Evolutionary conservation across 805 yeast species (phyloP), one percentile per base, ranked within the genome.

Genomic region (Kodamaea jinghongensis): DNA sequence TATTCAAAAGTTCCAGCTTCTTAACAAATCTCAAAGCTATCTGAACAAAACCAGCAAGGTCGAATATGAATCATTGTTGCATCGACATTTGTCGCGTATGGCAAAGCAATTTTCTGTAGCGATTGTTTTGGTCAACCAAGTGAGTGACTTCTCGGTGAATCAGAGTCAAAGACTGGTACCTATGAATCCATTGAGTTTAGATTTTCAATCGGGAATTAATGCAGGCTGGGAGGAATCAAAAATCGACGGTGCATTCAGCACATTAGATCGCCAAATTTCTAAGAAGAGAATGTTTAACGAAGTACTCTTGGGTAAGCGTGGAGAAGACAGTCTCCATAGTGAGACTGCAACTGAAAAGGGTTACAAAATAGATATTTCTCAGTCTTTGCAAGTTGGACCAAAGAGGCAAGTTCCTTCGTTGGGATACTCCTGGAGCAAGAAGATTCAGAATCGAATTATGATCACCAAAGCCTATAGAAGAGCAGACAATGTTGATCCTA

Each of bases 361-460:
- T n/a, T n/a, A n/a, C n/a, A n/a, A n/a, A n/a, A n/a, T n/a, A n/a
- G n/a, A n/a, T n/a, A n/a, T n/a, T 12, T 9, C 30, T 6, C 6
- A 27, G 15, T 14, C 30, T 9, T 27, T 27, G 6, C 15, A 27
- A 7, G n/a, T n/a, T 12, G 13, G 13, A n/a, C 6, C 59, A 12
- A 56, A 51, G 23, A 47, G 36, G 23, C 49, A 49, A 12, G 56
- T 63, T 1, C 68, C 70, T 1, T 52, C 65, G 13, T 48, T 65
- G 22, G 70, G 69, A 1, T 60, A 61, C 35, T 51, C 52, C 2
- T 65, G 70, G 70, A 44, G 57, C 2, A 55, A 55, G 25, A 45
- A 54, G 10, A 52, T 63, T 9, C 41, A 43, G 9, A 51, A 53
- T 11, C 44, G 64, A 27, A 47, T 65, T 4, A 38, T 62, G 39